These are phyloP conservation scores for Aspergillus calidoustus DNA, from an alignment of 2,329 filamentous ascomycete genomes.

Conservation along the genomic window DNA sequence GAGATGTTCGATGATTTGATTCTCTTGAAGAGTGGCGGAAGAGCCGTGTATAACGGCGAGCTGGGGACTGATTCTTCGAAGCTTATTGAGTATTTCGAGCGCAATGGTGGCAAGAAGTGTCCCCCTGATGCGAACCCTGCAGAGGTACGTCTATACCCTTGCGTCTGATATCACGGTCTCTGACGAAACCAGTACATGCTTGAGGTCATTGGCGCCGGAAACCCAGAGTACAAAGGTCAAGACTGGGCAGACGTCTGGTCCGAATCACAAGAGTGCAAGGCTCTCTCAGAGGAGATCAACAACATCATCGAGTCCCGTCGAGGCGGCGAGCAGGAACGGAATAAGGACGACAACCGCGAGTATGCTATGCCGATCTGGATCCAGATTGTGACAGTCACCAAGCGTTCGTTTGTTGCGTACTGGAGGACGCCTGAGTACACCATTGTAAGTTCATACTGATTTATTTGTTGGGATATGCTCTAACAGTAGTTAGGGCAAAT, in stretches of 20 bases:
- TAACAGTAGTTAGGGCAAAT: slow-evolving; percentile 54
- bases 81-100: slow-evolving; percentile 72
- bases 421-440: slow-evolving; percentile 69
- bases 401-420: slow-evolving; percentile 64
- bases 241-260: slow-evolving; percentile 69
- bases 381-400: slow-evolving; percentile 60
- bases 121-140: slow-evolving; percentile 69
- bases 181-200: slow-evolving; percentile 72
- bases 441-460: slow-evolving; percentile 31
- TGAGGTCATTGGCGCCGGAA: slow-evolving; percentile 68
- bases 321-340: slow-evolving; percentile 40
- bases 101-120: slow-evolving; percentile 65
- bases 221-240: slow-evolving; percentile 63
- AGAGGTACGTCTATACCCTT: slow-evolving; percentile 48
- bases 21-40: slow-evolving; percentile 76
- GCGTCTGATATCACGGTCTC: neutral
- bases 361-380: slow-evolving; percentile 64
- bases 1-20: slow-evolving; percentile 86
- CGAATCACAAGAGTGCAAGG: slow-evolving; percentile 54
- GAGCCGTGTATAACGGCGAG: slow-evolving; percentile 84
- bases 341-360: slow-evolving; percentile 60
- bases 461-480: neutral
- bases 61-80: slow-evolving; percentile 75
- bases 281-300: slow-evolving; percentile 57
- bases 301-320: slow-evolving; percentile 56